Percentiles rank a stretch among this genome's conserved stretches.
phyloP scores from a whole-genome alignment of 208 protist species.

The Herpetomonas samuelpessoai region DNA sequence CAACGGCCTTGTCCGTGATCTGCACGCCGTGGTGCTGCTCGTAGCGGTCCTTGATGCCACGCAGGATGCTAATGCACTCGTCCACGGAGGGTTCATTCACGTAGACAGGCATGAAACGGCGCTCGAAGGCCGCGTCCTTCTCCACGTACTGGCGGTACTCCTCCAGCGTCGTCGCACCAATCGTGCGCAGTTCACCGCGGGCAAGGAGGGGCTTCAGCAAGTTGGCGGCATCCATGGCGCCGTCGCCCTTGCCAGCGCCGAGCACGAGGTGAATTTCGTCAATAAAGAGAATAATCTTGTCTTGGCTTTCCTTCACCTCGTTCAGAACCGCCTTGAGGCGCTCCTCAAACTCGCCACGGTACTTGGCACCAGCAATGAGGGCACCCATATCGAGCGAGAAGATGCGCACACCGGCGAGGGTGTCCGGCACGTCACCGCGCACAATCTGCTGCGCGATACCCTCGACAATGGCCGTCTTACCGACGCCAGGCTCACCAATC shows the following conservation, averaged over 20 bases:
- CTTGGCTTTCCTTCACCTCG: conserved; percentile 95
- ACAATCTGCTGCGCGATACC: conserved; percentile 92
- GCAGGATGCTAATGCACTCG: conserved; percentile 98
- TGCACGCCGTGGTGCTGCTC: conserved; percentile 90
- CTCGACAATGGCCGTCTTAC: conserved; percentile 94
- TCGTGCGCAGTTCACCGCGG: conserved; percentile 94
- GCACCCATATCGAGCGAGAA: conserved; percentile 98
- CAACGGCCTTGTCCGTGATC: conserved; percentile 90
- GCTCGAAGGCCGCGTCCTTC: conserved; percentile 98
- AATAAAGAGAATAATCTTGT: conserved; percentile 99
- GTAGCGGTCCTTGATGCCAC: conserved; percentile 94
- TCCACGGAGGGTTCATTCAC: conserved; percentile 96
- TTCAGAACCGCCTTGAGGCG: conserved; percentile 99
- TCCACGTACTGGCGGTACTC: conserved; percentile 98
- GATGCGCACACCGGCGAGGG: conserved; percentile 78
- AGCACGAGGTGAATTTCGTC: conserved; percentile 99
- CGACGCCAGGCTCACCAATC: conserved; percentile 96
- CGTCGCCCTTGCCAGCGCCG: conserved; percentile 94
- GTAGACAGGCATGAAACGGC: conserved; percentile 97
- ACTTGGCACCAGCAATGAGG: conserved; percentile 99
- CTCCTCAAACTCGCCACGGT: conserved; percentile 99
- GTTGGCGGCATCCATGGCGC: conserved; percentile 98
- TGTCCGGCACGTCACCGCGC: conserved; percentile 91
- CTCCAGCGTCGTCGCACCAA: conserved; percentile 97
- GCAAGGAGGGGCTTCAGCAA: conserved; percentile 98